These are phyloP conservation scores for Coemansia furcata DNA, from an alignment of 192 early-diverging fungal genomes.

Conservation along the genomic window DNA sequence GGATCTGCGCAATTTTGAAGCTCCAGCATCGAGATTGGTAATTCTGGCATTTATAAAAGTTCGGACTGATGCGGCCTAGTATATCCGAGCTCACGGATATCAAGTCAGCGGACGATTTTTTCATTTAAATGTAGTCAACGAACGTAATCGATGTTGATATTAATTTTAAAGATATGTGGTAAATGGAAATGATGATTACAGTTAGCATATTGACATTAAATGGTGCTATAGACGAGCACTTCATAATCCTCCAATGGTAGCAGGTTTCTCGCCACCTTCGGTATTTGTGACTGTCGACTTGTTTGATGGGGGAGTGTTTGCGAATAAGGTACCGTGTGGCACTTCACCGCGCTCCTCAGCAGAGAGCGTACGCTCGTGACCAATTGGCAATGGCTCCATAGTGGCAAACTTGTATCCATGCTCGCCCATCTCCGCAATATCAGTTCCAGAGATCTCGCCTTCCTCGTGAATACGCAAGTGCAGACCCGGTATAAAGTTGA, in stretches of 20 bases:
- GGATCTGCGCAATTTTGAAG: too few relatives aligned
- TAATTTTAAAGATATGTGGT: too few relatives aligned
- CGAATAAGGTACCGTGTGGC: neutral
- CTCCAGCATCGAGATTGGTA: too few relatives aligned
- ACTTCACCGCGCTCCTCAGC: slow-evolving; percentile 24
- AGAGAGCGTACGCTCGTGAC: slow-evolving; percentile 16
- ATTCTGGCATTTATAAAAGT: too few relatives aligned
- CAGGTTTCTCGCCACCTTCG: slow-evolving; percentile 20
- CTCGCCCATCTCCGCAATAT: slow-evolving; percentile 87
- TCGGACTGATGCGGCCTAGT: too few relatives aligned
- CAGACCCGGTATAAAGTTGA: slow-evolving; percentile 75
- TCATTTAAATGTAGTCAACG: too few relatives aligned
- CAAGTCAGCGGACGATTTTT: too few relatives aligned
- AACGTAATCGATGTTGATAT: too few relatives aligned
- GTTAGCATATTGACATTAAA: neutral
- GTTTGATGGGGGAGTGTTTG: slow-evolving; percentile 2
- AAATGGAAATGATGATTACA: neutral
- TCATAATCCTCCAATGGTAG: neutral
- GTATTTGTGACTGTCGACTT: slow-evolving; percentile 19
- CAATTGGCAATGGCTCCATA: slow-evolving; percentile 15
- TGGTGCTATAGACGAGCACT: neutral
- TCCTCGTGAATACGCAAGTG: slow-evolving; percentile 73
- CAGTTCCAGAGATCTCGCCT: slow-evolving; percentile 70
- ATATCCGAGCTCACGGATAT: too few relatives aligned
- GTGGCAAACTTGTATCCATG: slow-evolving; percentile 53